Conservation (phyloP, 768 basidiomycete species). For the Suillus luteus region DNA sequence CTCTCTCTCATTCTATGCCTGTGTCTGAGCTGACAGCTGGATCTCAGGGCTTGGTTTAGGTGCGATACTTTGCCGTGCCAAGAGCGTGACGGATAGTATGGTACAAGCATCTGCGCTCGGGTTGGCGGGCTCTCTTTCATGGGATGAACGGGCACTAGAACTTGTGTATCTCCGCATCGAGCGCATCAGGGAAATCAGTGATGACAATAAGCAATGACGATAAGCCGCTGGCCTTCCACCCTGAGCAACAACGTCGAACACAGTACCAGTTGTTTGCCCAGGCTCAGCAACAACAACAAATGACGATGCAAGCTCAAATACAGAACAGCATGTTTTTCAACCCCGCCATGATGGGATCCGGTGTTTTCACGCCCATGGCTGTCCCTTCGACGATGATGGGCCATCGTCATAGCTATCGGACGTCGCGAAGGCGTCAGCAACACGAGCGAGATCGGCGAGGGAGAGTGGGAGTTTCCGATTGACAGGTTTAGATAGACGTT, state of each 20-base stretch:
- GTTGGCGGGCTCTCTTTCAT: constrained; percentile 70
- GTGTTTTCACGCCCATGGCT: constrained; percentile 63
- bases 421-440: too few relatives aligned
- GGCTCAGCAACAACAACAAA: constrained; percentile 43
- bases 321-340: constrained; percentile 76
- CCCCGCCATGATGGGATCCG: constrained; percentile 68
- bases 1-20: neutral
- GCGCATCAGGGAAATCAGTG: constrained; percentile 83
- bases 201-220: too few relatives aligned
- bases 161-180: constrained; percentile 84
- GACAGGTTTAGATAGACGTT: too few relatives aligned
- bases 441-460: too few relatives aligned
- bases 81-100: constrained; percentile 80
- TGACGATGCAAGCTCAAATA: constrained; percentile 79
- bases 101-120: constrained; percentile 86
- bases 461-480: too few relatives aligned
- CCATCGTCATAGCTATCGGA: too few relatives aligned
- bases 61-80: constrained; percentile 68
- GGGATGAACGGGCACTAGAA: constrained; percentile 63
- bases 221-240: constrained; percentile 68
- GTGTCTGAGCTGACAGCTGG: constrained; percentile 9
- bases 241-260: constrained; percentile 79
- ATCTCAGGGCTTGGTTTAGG: constrained; percentile 70
- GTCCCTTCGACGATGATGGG: constrained; percentile 51
- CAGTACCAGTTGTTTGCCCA: constrained; percentile 45